These are phyloP conservation scores for Mollisia scopiformis DNA, from an alignment of 2,329 filamentous ascomycete genomes.

Conservation along the genomic window DNA sequence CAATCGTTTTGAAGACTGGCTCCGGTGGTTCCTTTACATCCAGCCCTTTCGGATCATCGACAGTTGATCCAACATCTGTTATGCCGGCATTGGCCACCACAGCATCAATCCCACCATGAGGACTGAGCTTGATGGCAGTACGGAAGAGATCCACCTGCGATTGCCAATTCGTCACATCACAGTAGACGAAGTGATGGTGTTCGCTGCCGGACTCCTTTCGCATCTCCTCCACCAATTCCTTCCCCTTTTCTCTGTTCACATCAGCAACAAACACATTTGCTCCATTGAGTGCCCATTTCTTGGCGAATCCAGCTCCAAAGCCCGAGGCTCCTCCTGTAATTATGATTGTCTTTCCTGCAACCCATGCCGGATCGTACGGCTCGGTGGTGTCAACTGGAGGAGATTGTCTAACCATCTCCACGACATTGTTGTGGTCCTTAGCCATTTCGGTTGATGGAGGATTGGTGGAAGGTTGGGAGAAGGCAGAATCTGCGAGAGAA, in stretches of 20 bases:
- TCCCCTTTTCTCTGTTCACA: slow-evolving; percentile 56
- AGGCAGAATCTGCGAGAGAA: not conserved
- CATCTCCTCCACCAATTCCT: slow-evolving; percentile 56
- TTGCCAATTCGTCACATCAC: slow-evolving; percentile 68
- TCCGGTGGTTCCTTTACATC: slow-evolving; percentile 48
- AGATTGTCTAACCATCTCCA: slow-evolving; percentile 28
- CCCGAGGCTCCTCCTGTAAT: slow-evolving; percentile 68
- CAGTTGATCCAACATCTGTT: slow-evolving; percentile 42
- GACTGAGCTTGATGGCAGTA: slow-evolving; percentile 55
- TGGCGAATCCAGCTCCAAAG: slow-evolving; percentile 58
- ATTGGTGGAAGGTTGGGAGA: not conserved
- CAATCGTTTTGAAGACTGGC: slow-evolving; percentile 56
- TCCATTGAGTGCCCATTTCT: slow-evolving; percentile 56
- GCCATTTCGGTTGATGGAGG: slow-evolving; percentile 2
- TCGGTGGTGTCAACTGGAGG: slow-evolving; percentile 47
- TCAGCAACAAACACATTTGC: slow-evolving; percentile 68
- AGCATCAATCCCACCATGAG: slow-evolving; percentile 58
- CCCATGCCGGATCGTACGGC: slow-evolving; percentile 47
- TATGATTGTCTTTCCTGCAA: slow-evolving; percentile 59
- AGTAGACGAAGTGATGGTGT: slow-evolving; percentile 58
- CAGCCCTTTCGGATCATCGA: slow-evolving; percentile 48
- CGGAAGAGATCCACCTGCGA: slow-evolving; percentile 67
- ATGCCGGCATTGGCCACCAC: slow-evolving; percentile 72
- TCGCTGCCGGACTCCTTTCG: slow-evolving; percentile 43
- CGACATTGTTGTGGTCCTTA: slow-evolving; percentile 24